Evolutionary conservation across 805 yeast genomes (phyloP), one percentile per base, ranked within the genome.

Genomic region (Yarrowia bubula): DNA sequence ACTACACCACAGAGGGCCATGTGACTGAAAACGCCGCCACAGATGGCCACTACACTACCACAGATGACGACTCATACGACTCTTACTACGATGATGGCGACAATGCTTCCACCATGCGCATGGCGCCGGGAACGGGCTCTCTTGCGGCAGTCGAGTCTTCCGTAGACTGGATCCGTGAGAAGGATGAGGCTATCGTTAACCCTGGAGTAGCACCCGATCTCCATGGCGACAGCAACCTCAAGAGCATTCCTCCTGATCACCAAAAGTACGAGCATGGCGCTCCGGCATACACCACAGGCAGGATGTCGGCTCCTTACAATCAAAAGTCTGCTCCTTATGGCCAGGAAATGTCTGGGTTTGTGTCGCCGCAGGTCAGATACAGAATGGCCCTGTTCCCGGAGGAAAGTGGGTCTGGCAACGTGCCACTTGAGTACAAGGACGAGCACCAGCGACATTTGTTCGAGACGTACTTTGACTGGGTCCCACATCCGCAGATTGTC

Each of bases 31-130:
- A 55, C 10, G 46, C 47, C 35, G 42, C 31, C 31, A 55, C 61
- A 7, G 61, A 55, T 28, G 61, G 47, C 38, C 22, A 41, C 31
- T 55, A 55, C 61, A 55, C 47, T 17, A 55, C 61, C 38, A 55
- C 61, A 14, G 61, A 55, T 32, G 61, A 41, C 31, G 61, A 55
- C 22, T 55, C 61, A 22, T 55, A 55, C 47, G 61, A 55, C 47
- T 39, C 61, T 5, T 55, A 55, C 47, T 41, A 39, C 47, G 47
- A 39, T 47, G 38, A 32, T 17, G 47, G 31, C 31, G 61, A 39
- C 47, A 32, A 41, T 31, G 47, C 61, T 11, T 55, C 61, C 38
- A 55, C 61, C 17, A 55, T 39, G 61, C 46, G 61, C 37, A 31
- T 39, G 46, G 61, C 47, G 8, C 61, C 43, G 3, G 61, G 17